Evolutionary conservation across 2,329 filamentous ascomycete species (phyloP), one percentile per base, ranked within the genome.

Genomic region (Aspergillus niger): DNA sequence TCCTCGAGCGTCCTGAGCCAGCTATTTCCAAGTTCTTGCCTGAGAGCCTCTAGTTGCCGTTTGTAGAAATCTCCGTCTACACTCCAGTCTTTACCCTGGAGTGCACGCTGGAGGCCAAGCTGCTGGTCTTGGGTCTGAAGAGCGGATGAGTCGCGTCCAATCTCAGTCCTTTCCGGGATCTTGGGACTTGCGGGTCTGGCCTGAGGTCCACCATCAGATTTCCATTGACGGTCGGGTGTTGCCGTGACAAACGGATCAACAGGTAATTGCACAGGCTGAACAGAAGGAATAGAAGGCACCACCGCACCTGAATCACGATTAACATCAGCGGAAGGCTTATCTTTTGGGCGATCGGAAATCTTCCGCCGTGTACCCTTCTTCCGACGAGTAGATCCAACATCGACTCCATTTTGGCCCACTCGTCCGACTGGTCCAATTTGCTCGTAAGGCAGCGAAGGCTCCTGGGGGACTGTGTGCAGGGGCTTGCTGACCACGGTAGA

Each of bases 1-100:
- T 97, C 93, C 62, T 90, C 90, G 54, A 98, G 81, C 13, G 91
- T 91, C 64, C 88, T 93, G 41, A 99, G 84, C 84, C 96, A 99
- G 39, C 88, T 90, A 68, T 88, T 91, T 32, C 93, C 93, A 65
- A 97, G 89, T 70, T 94, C 91, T 70, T 89, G 89, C 63, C 92
- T 89, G 57, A 97, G 79, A 3, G 90, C 88, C 75, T 97, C 92
- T 57, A 98, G 89, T 76, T 95, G 95, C 74, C 91, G 91, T 59
- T 90, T 87, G 76, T 97, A 98, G 7, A 91, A 81, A 70, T 95
- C 91, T 57, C 90, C 89, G 60, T 86, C 85, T 47, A 86, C 64
- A 36, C 68, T 64, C 73, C 73, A 76, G 49, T 77, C 74, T 36
- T 71, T 67, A 41, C 61, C 61, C 15, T 70, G 66, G 13, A 68